Evolutionary conservation across 1,139 yeast genomes (phyloP).

Genomic region (Magnusiomyces suaveolens): DNA sequence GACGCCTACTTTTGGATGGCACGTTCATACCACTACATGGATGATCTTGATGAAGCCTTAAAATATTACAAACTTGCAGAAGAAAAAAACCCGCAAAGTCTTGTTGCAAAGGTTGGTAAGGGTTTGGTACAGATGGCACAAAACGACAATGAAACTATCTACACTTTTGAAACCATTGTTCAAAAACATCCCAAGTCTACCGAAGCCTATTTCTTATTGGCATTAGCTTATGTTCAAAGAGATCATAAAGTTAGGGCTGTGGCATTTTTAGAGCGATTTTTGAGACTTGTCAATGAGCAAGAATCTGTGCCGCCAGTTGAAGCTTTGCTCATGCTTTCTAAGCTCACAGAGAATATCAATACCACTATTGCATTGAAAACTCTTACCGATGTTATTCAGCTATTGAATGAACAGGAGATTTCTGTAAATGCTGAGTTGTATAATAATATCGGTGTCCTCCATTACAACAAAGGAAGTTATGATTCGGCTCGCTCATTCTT

Average conservation of each 20-base stretch:
- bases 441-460: constrained; percentile 81
- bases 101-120: constrained; percentile 68
- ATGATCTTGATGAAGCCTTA: constrained; percentile 60
- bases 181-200: constrained; percentile 59
- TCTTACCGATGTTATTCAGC: constrained; percentile 49
- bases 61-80: constrained; percentile 46
- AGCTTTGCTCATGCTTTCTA: constrained; percentile 60
- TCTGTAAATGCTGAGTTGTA: constrained; percentile 57
- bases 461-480: constrained; percentile 54
- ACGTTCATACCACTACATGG: constrained; percentile 53
- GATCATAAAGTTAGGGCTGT: constrained; percentile 37
- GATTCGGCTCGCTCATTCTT: constrained; percentile 45
- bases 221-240: constrained; percentile 55
- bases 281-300: constrained; percentile 47
- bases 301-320: constrained; percentile 60
- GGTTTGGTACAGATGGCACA: constrained; percentile 77
- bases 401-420: constrained; percentile 34
- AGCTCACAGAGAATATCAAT: constrained; percentile 48
- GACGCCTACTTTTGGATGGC: constrained; percentile 84
- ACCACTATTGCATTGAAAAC: constrained; percentile 47
- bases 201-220: constrained; percentile 69
- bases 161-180: constrained; percentile 70
- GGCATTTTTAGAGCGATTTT: constrained; percentile 59
- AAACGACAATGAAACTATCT: constrained; percentile 70
- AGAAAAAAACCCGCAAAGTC: constrained; percentile 43